Evolutionary conservation across 495 filamentous ascomycete species (phyloP).

Genomic region (Xylaria cubensis): DNA sequence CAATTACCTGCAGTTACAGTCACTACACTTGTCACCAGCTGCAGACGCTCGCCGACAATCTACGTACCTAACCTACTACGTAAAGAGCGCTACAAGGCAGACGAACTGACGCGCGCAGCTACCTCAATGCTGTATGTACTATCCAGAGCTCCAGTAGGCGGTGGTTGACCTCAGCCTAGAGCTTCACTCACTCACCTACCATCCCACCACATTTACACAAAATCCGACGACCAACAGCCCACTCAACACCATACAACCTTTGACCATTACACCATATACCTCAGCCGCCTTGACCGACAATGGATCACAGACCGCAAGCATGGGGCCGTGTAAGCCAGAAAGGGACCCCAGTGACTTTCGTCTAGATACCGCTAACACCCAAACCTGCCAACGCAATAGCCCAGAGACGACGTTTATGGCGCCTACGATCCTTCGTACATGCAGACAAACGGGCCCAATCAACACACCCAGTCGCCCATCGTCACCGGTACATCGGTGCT

Average conservation of each 20-base stretch:
- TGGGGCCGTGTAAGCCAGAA: conserved; percentile 85
- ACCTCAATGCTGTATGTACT: background rate
- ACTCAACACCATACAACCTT: background rate
- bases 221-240: conserved; percentile 6
- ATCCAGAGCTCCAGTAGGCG: conserved; percentile 22
- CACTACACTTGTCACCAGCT: conserved; percentile 2
- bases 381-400: conserved; percentile 58
- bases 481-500: conserved; percentile 97
- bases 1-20: background rate
- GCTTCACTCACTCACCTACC: conserved; percentile 33
- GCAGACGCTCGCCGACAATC: background rate
- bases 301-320: conserved; percentile 95
- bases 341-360: conserved; percentile 30
- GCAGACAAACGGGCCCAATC: conserved; percentile 69
- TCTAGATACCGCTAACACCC: conserved; percentile 16
- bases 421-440: conserved; percentile 88
- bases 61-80: background rate
- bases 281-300: conserved; percentile 43
- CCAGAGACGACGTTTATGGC: conserved; percentile 94
- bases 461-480: conserved; percentile 87
- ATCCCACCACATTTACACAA: conserved; percentile 22
- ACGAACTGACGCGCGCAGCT: conserved; percentile 45
- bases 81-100: conserved; percentile 29
- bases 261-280: no score
- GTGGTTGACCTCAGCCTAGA: conserved; percentile 30